Percentiles rank a stretch among this genome's conserved stretches.
Conservation (phyloP, 2,329 filamentous ascomycete genomes). For the Geosmithia putterillii region DNA sequence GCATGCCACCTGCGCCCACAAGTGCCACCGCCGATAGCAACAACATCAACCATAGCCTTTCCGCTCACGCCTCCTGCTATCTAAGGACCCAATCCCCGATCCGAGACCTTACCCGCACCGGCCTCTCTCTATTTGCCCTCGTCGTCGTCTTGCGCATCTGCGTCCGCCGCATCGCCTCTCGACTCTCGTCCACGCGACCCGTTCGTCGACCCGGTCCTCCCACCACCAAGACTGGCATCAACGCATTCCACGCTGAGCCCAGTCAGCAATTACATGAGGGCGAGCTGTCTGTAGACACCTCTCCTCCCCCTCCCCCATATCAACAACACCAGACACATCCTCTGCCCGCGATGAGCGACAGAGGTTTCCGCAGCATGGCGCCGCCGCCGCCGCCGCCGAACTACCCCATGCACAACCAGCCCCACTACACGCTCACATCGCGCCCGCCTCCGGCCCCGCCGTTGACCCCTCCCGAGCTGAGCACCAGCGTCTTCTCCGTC, state of each 20-base stretch:
- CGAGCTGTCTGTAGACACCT: slow-evolving; percentile 3
- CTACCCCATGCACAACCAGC: not conserved
- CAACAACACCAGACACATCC: slow-evolving; percentile 1
- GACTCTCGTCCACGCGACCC: too few relatives aligned
- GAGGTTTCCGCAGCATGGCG: not conserved
- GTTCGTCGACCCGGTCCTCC: not conserved
- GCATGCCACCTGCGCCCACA: not conserved
- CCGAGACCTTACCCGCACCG: slow-evolving; percentile 12
- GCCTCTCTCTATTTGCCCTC: slow-evolving; percentile 20
- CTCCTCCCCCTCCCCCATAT: not conserved
- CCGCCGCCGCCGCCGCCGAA: not conserved
- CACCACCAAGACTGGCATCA: not conserved
- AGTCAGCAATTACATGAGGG: not conserved
- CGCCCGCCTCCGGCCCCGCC: slow-evolving; percentile 33
- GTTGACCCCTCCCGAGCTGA: slow-evolving; percentile 33
- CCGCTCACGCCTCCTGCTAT: slow-evolving; percentile 16
- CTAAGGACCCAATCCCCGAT: slow-evolving; percentile 17
- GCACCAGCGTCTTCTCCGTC: slow-evolving; percentile 27
- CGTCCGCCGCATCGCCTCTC: slow-evolving; percentile 5
- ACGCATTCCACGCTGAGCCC: not conserved
- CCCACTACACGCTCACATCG: slow-evolving; percentile 12
- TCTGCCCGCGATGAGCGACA: not conserved
- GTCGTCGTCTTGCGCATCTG: slow-evolving; percentile 19
- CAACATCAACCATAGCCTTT: slow-evolving; percentile 14
- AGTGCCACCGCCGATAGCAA: slow-evolving; percentile 13